phyloP scores from a whole-genome alignment of 495 filamentous ascomycete genomes.

The Pseudoneurospora amorphoporcata region DNA sequence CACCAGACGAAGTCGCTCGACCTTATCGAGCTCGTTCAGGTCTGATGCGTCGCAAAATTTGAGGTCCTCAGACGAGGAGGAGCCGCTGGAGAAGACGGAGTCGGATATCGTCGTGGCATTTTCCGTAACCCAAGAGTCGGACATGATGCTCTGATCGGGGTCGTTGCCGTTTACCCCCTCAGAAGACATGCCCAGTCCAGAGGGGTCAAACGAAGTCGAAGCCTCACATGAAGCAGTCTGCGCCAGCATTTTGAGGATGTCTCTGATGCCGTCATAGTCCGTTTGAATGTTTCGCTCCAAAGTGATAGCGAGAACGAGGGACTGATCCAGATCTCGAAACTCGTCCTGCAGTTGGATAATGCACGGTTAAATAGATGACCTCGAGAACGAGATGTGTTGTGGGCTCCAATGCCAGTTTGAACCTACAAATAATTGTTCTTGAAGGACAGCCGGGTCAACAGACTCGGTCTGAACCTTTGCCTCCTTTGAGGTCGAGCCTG shows the following conservation, averaged over 20 bases:
- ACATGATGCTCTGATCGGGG: background rate
- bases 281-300: constrained; percentile 45
- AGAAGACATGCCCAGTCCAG: constrained; percentile 43
- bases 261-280: constrained; percentile 56
- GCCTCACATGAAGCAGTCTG: constrained; percentile 49
- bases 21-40: constrained; percentile 46
- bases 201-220: constrained; percentile 62
- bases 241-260: constrained; percentile 48
- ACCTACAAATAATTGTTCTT: background rate
- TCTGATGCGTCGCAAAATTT: constrained; percentile 30
- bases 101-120: constrained; percentile 23
- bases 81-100: constrained; percentile 7
- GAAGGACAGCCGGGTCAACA: background rate
- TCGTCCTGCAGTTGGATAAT: constrained; percentile 13
- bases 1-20: constrained; percentile 48
- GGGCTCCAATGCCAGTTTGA: background rate
- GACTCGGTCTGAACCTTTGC: background rate
- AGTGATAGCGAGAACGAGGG: constrained; percentile 22
- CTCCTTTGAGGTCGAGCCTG: background rate
- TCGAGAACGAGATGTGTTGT: background rate
- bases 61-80: constrained; percentile 8
- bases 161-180: constrained; percentile 10
- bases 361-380: background rate
- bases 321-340: constrained; percentile 21
- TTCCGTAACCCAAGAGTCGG: constrained; percentile 5